Conservation (phyloP, 345 rosid genomes). For the Odontarrhena argentea region DNA sequence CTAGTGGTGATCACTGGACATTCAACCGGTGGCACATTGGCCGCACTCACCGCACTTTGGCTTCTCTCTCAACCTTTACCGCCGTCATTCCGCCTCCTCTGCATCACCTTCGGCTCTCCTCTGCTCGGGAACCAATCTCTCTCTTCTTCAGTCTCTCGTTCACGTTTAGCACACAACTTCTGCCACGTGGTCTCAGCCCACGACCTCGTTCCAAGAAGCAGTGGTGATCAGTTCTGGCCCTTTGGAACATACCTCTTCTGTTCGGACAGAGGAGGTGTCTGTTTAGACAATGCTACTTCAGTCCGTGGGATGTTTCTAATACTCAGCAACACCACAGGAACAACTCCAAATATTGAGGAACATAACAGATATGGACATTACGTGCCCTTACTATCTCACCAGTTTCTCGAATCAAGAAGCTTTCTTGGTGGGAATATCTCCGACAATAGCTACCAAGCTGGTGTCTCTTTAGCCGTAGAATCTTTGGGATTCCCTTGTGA, state of each 20-base stretch:
- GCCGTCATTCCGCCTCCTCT: slow-evolving; percentile 45
- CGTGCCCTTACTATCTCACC: slow-evolving; percentile 42
- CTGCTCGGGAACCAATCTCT: slow-evolving; percentile 70
- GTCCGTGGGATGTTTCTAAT: slow-evolving; percentile 55
- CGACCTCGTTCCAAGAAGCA: slow-evolving; percentile 56
- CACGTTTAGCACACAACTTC: slow-evolving; percentile 71
- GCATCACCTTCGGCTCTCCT: slow-evolving; percentile 86
- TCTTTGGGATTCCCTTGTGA: slow-evolving; percentile 54
- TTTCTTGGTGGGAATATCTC: slow-evolving; percentile 42
- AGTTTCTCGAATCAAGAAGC: slow-evolving; percentile 48
- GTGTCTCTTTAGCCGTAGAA: slow-evolving; percentile 64
- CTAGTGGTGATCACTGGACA: slow-evolving; percentile 77
- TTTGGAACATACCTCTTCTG: slow-evolving; percentile 73
- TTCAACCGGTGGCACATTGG: slow-evolving; percentile 70
- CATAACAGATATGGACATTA: slow-evolving; percentile 64
- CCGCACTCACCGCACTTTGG: slow-evolving; percentile 77
- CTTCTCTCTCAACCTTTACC: slow-evolving; percentile 56
- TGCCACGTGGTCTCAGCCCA: slow-evolving; percentile 64
- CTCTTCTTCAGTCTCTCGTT: slow-evolving; percentile 52
- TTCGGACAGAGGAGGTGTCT: slow-evolving; percentile 73
- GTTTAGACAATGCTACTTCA: slow-evolving; percentile 59
- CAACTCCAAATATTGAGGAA: slow-evolving; percentile 48
- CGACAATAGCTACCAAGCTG: slow-evolving; percentile 63
- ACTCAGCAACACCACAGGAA: slow-evolving; percentile 33
- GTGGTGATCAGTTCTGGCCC: slow-evolving; percentile 54